Conservation (phyloP, 129 eudicot genomes). For the Centaurea solstitialis region DNA sequence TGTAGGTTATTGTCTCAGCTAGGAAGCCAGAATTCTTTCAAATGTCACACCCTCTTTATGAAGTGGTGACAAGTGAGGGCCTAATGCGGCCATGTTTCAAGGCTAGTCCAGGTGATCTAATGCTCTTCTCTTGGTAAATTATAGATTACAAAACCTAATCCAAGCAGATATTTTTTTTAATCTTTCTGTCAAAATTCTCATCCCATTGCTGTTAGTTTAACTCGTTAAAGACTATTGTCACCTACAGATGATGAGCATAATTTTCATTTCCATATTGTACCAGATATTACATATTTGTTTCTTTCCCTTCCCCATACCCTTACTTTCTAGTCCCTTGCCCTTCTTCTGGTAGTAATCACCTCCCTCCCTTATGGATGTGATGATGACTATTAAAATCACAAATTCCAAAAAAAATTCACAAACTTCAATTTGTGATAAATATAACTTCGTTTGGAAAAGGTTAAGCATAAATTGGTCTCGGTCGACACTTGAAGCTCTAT, state of each 20-base stretch:
- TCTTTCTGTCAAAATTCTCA: background rate
- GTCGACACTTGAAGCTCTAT: background rate
- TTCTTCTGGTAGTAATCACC: background rate
- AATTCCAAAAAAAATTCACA: background rate
- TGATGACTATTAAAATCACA: background rate
- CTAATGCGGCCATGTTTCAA: constrained; percentile 94
- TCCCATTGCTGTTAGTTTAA: background rate
- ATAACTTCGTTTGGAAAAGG: too few relatives aligned
- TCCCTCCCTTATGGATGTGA: background rate
- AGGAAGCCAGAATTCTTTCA: constrained; percentile 97
- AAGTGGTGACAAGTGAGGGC: constrained; percentile 94
- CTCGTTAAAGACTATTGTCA: background rate
- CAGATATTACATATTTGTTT: background rate
- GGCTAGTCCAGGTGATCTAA: constrained; percentile 67
- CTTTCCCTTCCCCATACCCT: background rate
- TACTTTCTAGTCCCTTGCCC: background rate
- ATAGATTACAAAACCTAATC: too few relatives aligned
- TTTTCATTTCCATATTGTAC: background rate
- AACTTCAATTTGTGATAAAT: background rate
- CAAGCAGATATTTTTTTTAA: background rate
- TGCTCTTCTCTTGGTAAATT: background rate
- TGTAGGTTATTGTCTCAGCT: constrained; percentile 92
- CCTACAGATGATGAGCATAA: background rate
- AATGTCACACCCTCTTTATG: constrained; percentile 95
- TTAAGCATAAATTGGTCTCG: too few relatives aligned